These are phyloP conservation scores for Nigrograna mackinnonii DNA, from an alignment of 2,329 filamentous ascomycete species.

Conservation along the genomic window DNA sequence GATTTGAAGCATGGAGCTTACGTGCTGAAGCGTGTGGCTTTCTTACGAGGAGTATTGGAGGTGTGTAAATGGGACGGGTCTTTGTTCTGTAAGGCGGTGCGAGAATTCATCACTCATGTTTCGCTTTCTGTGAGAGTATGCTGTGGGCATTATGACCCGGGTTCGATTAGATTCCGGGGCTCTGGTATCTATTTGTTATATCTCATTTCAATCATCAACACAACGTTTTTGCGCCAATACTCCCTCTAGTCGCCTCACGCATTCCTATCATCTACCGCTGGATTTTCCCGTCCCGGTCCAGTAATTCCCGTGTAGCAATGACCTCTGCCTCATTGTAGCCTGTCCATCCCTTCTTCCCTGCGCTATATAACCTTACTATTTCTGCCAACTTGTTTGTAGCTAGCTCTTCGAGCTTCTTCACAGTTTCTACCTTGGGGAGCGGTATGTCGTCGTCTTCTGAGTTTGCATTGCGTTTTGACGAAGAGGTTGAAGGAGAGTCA, in stretches of 20 bases:
- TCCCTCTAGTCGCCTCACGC: not conserved
- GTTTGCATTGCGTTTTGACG: conserved; percentile 25
- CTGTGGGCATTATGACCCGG: too few species aligned
- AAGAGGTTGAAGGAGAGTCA: conserved; percentile 18
- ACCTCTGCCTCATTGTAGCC: conserved; percentile 75
- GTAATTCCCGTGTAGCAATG: conserved; percentile 69
- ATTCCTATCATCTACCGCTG: conserved; percentile 14
- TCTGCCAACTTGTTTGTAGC: conserved; percentile 77
- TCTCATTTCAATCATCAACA: too few species aligned
- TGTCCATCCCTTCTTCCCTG: conserved; percentile 67
- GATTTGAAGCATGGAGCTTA: too few species aligned
- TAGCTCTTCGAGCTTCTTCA: conserved; percentile 70
- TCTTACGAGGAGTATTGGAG: too few species aligned
- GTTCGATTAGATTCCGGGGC: too few species aligned
- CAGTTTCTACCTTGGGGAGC: conserved; percentile 60
- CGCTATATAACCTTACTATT: conserved; percentile 68
- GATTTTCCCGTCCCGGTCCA: conserved; percentile 55
- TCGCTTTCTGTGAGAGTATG: too few species aligned
- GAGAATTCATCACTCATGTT: too few species aligned
- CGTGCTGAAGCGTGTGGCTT: too few species aligned
- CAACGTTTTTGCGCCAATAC: too few species aligned
- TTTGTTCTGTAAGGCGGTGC: too few species aligned
- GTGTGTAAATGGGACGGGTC: too few species aligned
- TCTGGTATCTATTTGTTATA: too few species aligned
- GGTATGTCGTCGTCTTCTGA: conserved; percentile 45